These are phyloP conservation scores for Beauveria sp. DNA, from an alignment of 2,329 filamentous ascomycete species.

Conservation along the genomic window DNA sequence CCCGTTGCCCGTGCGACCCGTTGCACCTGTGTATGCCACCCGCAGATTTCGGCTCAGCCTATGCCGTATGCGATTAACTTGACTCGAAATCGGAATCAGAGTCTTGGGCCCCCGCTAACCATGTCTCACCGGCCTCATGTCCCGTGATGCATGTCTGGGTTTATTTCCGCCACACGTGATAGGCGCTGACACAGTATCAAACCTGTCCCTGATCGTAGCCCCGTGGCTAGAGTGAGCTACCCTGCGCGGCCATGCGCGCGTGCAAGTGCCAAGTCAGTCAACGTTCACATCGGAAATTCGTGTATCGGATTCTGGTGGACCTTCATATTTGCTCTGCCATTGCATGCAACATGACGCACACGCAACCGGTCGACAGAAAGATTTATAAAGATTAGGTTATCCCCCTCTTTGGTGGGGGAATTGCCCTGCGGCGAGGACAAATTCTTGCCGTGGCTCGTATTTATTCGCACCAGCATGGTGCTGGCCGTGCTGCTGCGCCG, in stretches of 20 bases:
- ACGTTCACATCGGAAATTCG: neutral
- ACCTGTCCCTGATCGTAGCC: neutral
- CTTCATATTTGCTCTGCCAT: too few species aligned
- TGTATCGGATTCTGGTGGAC: neutral
- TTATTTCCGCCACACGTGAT: constrained; percentile 4
- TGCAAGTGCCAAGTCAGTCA: neutral
- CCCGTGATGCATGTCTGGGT: constrained; percentile 2
- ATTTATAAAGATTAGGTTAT: neutral
- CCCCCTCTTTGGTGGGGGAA: neutral
- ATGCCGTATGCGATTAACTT: neutral
- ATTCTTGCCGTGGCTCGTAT: neutral
- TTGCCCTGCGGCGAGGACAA: neutral
- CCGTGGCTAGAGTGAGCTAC: neutral
- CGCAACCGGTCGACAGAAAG: neutral
- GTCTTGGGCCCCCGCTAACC: neutral
- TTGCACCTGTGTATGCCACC: neutral
- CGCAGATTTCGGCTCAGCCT: neutral
- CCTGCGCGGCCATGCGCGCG: neutral
- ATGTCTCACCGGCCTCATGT: constrained; percentile 1
- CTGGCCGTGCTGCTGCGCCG: neutral
- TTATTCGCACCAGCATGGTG: neutral
- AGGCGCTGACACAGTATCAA: too few species aligned
- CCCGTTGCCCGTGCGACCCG: neutral
- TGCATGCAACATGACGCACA: neutral
- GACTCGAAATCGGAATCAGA: neutral